Evolutionary conservation across 2,329 filamentous ascomycete species (phyloP).

Genomic region (Ascochyta fabae): DNA sequence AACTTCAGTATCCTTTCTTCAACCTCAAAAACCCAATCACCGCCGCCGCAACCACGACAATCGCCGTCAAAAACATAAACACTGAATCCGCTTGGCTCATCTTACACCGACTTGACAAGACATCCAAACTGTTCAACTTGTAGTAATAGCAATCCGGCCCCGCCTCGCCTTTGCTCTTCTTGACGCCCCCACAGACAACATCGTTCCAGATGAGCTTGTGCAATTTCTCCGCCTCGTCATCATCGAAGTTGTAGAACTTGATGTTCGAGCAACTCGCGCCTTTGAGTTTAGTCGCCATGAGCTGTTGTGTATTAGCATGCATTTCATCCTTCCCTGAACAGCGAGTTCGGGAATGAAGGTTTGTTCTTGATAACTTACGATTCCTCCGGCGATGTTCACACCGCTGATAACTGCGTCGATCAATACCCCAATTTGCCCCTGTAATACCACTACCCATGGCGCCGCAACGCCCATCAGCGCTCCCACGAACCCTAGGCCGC

Average conservation of each 20-base stretch:
- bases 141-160: neutral
- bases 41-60: constrained; percentile 16
- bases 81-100: constrained; percentile 31
- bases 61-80: constrained; percentile 35
- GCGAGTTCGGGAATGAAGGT: too few relatives aligned
- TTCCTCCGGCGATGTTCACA: constrained; percentile 25
- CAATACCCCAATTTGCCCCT: constrained; percentile 18
- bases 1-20: constrained; percentile 2
- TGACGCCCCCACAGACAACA: constrained; percentile 29
- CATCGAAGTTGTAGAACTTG: too few relatives aligned
- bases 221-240: too few relatives aligned
- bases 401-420: constrained; percentile 23
- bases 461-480: constrained; percentile 26
- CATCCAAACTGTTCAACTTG: neutral
- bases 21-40: neutral
- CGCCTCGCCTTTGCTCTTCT: neutral
- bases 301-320: constrained; percentile 16
- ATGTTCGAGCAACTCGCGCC: constrained; percentile 18
- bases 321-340: too few relatives aligned
- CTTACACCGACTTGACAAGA: constrained; percentile 25
- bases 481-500: constrained; percentile 24
- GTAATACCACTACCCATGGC: constrained; percentile 20
- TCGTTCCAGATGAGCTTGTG: constrained; percentile 15
- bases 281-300: constrained; percentile 28
- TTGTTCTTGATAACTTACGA: constrained; percentile 20